A percentile compares a stretch with the other conserved stretches of the same genome.
Conservation (phyloP, 148 eudicot species). For the Silene latifolia region DNA sequence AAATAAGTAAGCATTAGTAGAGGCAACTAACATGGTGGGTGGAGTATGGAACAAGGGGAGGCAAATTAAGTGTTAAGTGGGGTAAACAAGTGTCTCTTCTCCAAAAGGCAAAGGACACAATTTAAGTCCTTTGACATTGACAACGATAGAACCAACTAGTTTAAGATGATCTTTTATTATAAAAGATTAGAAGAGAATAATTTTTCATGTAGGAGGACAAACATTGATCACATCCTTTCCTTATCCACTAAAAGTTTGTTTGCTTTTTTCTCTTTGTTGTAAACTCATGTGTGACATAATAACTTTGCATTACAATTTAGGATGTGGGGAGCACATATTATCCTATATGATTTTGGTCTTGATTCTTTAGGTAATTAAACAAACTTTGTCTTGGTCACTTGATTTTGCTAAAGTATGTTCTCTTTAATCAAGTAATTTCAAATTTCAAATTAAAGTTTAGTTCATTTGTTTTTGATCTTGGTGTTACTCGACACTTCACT, state of each 20-base stretch:
- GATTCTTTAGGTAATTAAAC: constrained; percentile 16
- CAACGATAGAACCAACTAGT: constrained; percentile 23
- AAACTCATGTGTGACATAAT: background rate
- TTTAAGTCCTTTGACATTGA: constrained; percentile 21
- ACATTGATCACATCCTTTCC: constrained; percentile 24
- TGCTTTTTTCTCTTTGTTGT: constrained; percentile 13
- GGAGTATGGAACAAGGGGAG: background rate
- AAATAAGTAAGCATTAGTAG: constrained; percentile 6
- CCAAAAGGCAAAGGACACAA: constrained; percentile 24
- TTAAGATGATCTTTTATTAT: background rate
- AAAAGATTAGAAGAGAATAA: background rate
- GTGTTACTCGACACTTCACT: too few relatives aligned
- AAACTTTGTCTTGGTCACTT: background rate
- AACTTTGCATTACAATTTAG: background rate
- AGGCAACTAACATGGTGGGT: constrained; percentile 26
- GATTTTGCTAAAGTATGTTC: constrained; percentile 5
- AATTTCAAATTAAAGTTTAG: background rate
- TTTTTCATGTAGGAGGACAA: constrained; percentile 18
- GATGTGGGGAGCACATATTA: constrained; percentile 30
- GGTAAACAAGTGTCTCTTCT: constrained; percentile 20
- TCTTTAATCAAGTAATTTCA: background rate
- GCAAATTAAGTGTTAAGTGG: constrained; percentile 24
- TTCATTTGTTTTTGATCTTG: too few relatives aligned
- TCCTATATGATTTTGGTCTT: constrained; percentile 19
- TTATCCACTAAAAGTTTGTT: constrained; percentile 30